Evolutionary conservation across 2,329 filamentous ascomycete genomes (phyloP).

Genomic region (Amylocarpus encephaloides): DNA sequence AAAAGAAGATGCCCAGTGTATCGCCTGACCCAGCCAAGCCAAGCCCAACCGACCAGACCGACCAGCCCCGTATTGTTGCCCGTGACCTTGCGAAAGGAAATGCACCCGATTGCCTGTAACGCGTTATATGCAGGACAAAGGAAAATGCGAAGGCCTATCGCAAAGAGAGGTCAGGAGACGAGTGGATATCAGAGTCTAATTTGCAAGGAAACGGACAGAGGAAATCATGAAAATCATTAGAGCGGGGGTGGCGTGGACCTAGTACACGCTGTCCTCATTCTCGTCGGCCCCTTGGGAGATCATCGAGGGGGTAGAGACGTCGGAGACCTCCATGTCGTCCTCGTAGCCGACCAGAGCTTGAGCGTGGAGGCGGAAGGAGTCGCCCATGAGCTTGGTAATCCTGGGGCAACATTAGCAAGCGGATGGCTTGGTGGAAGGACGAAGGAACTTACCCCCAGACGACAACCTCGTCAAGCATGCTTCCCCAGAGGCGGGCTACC

Average conservation of each 20-base stretch:
- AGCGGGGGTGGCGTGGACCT: conserved; percentile 19
- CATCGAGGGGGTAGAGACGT: conserved; percentile 65
- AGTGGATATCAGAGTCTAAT: conserved; percentile 31
- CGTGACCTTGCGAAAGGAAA: conserved; percentile 35
- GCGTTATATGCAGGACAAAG: conserved; percentile 33
- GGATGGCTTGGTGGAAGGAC: not conserved
- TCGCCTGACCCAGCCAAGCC: conserved; percentile 20
- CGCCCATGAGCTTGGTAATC: conserved; percentile 92
- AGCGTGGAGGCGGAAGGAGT: conserved; percentile 94
- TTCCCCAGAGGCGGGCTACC: conserved; percentile 91
- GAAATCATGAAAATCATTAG: conserved; percentile 40
- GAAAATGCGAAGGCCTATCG: conserved; percentile 18
- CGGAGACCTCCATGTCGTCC: conserved; percentile 68
- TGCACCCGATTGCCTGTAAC: conserved; percentile 11
- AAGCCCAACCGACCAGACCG: conserved; percentile 16
- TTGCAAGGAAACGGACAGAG: conserved; percentile 33
- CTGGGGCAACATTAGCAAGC: conserved; percentile 46
- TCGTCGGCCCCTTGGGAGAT: conserved; percentile 61
- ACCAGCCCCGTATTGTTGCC: conserved; percentile 41
- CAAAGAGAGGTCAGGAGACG: conserved; percentile 26
- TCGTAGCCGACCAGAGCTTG: conserved; percentile 94
- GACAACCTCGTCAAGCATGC: conserved; percentile 96
- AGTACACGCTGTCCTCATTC: conserved; percentile 63
- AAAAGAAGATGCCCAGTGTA: conserved; percentile 9
- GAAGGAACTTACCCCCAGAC: conserved; percentile 85